A percentile compares a stretch with the other conserved stretches of the same genome.
Evolutionary conservation across 441 rosid genomes (phyloP).

Genomic region (Isatis lusitanica): DNA sequence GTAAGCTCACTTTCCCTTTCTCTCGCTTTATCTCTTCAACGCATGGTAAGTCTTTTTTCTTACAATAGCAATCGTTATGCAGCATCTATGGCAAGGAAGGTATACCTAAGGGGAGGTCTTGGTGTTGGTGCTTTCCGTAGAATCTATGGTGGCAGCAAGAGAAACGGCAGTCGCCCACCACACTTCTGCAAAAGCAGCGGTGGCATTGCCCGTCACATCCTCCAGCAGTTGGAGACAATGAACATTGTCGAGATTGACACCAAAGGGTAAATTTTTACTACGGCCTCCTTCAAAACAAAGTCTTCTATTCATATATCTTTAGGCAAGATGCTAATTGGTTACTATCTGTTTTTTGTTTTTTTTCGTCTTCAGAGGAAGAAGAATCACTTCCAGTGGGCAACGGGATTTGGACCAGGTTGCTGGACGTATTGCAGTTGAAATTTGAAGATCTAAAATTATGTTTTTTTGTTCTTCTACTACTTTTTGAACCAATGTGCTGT

Average conservation of each 20-base stretch:
- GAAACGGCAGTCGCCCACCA: conserved; percentile 92
- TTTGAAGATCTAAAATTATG: conserved; percentile 25
- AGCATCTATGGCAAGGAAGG: conserved; percentile 95
- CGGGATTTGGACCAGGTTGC: conserved; percentile 92
- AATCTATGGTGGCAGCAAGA: conserved; percentile 91
- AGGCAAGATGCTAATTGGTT: not conserved
- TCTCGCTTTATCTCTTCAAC: not conserved
- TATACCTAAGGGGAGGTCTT: conserved; percentile 83
- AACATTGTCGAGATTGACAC: conserved; percentile 67
- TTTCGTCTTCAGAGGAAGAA: conserved; percentile 57
- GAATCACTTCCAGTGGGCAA: conserved; percentile 71
- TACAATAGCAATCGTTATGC: not conserved
- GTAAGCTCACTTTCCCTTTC: conserved; percentile 34
- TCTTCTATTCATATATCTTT: not conserved
- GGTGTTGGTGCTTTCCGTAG: conserved; percentile 90
- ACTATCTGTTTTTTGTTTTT: not conserved
- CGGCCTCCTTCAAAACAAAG: not conserved
- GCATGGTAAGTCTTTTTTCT: too few relatives aligned
- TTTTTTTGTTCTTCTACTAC: conserved; percentile 23
- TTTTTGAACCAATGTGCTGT: conserved; percentile 18
- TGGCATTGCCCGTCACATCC: conserved; percentile 77
- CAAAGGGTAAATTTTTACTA: conserved; percentile 52
- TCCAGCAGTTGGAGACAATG: conserved; percentile 72
- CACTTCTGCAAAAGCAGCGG: conserved; percentile 94
- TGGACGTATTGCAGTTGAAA: conserved; percentile 50